A percentile compares a stretch with the other conserved stretches of the same genome.
phyloP scores from a whole-genome alignment of 106 monocot genomes.

The Hemerocallis citrina region DNA sequence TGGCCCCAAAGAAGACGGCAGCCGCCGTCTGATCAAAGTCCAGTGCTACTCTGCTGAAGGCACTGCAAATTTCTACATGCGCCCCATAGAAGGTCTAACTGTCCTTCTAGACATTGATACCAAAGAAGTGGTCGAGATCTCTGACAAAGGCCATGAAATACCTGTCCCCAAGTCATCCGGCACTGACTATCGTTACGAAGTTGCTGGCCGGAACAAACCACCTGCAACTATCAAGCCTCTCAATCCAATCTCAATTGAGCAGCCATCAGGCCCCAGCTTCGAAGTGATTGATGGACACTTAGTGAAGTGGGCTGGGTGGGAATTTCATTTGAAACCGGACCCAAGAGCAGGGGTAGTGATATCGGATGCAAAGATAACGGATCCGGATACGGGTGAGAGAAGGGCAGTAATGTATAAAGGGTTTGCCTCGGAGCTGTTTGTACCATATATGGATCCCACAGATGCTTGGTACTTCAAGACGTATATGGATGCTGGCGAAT shows the following conservation, averaged over 20 bases:
- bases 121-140: constrained; percentile 42
- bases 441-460: constrained; percentile 96
- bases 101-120: constrained; percentile 86
- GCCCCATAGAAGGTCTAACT: constrained; percentile 93
- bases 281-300: constrained; percentile 30
- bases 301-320: constrained; percentile 86
- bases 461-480: constrained; percentile 98
- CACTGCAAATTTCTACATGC: constrained; percentile 99
- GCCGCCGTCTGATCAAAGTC: constrained; percentile 54
- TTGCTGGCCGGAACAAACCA: neutral
- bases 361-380: constrained; percentile 30
- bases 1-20: constrained; percentile 34
- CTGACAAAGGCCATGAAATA: constrained; percentile 38
- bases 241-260: constrained; percentile 72
- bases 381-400: constrained; percentile 44
- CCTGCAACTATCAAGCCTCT: constrained; percentile 1
- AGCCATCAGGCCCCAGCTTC: constrained; percentile 77
- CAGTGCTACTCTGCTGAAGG: constrained; percentile 84
- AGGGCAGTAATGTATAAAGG: constrained; percentile 71
- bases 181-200: constrained; percentile 69
- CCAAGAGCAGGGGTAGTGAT: constrained; percentile 68
- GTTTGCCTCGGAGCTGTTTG: constrained; percentile 77
- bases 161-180: constrained; percentile 58
- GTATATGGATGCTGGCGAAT: constrained; percentile 96
- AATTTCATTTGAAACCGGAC: constrained; percentile 76